Percentiles rank a stretch among this genome's conserved stretches.
These are phyloP conservation scores for Xylariaceae sp. DNA, from an alignment of 2,329 filamentous ascomycete genomes.

Conservation along the genomic window DNA sequence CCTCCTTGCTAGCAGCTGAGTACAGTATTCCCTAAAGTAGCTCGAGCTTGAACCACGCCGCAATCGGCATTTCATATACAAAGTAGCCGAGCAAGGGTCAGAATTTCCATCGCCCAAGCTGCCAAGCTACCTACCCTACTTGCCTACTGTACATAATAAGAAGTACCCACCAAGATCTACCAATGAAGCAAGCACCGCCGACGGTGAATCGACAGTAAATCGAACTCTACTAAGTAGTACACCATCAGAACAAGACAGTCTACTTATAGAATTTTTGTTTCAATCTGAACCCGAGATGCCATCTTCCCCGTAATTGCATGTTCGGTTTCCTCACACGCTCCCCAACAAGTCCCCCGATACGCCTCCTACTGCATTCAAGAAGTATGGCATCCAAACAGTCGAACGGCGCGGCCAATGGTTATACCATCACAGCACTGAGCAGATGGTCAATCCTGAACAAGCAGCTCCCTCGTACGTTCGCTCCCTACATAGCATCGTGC, in stretches of 20 bases:
- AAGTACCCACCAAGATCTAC: no score
- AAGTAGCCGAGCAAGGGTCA: background rate
- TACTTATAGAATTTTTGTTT: background rate
- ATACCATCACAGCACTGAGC: constrained; percentile 74
- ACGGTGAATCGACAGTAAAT: no score
- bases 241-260: background rate
- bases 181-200: no score
- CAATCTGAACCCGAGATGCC: constrained; percentile 1
- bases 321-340: constrained; percentile 10
- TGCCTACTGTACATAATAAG: no score
- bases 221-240: no score
- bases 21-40: no score
- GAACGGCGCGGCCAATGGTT: constrained; percentile 23
- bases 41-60: background rate
- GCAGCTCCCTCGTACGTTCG: constrained; percentile 65
- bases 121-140: no score
- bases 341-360: no score
- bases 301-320: constrained; percentile 10
- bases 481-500: background rate
- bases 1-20: no score
- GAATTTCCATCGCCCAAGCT: no score
- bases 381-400: constrained; percentile 32
- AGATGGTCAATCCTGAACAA: constrained; percentile 82
- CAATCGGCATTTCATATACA: background rate
- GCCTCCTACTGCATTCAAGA: constrained; percentile 11